Evolutionary conservation across 495 filamentous ascomycete genomes (phyloP), one percentile per base, ranked within the genome.

Genomic region (Aspergillus haitiensis): DNA sequence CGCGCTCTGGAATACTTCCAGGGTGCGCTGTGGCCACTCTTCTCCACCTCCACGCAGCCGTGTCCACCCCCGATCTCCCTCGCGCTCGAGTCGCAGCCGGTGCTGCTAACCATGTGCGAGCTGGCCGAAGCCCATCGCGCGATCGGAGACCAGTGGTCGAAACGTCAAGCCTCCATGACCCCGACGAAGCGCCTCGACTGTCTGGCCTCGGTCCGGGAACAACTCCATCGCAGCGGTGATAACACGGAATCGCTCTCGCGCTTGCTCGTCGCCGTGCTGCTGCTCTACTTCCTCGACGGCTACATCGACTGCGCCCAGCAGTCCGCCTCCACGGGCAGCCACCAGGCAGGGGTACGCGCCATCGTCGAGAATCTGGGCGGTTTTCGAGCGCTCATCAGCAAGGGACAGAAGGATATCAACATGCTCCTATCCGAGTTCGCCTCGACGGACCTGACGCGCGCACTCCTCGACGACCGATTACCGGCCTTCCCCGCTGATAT

Each of bases 241-340:
- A 54, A 64, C 34, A 52, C 60, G 0, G 51, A 55, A 18, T 58
- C 58, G 7, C 39, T 65, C 33, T 60, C 63, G 0, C 59, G 63
- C n/a, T 55, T 76, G 5, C 65, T 76, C 15, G 70, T 73, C 42
- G 67, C 72, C 27, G 73, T 75, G 42, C 65, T 76, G 21, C 63
- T 76, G 0, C 65, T 76, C 2, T 76, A 72, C 58, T 73, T 76
- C 21, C 52, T 74, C 6, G 73, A 76, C 47, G 72, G 73, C 13
- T 70, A 70, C 31, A 69, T 76, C 46, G 72, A 73, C 49, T 72
- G 72, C 15, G 56, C 58, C 10, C 64, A 69, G 18, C 70, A 73
- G 52, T 70, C 60, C 40, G 70, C 72, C 6, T 72, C 73, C 1
- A 70, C 69, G 2, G 62, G 65, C 21, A 67, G 70, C 21, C 73